Percentiles rank a stretch among this genome's conserved stretches.
Evolutionary conservation across 768 basidiomycete genomes (phyloP).

Genomic region (Dioszegia crocea): DNA sequence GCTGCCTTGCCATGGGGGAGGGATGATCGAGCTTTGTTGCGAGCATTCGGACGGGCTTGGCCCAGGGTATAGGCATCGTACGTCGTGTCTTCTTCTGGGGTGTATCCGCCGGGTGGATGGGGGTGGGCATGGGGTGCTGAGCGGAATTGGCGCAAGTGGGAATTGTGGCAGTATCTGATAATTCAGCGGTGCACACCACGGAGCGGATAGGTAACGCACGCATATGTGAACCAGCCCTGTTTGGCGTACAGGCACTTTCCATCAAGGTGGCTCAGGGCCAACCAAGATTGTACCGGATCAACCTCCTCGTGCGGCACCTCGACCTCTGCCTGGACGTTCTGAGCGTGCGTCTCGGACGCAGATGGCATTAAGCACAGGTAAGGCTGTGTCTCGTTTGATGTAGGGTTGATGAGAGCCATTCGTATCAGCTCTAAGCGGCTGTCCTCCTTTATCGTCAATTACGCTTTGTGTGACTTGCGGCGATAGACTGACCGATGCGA

Average conservation of each 20-base stretch:
- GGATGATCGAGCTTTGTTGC: conserved; percentile 24
- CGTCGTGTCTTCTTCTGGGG: conserved; percentile 79
- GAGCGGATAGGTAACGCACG: conserved; percentile 55
- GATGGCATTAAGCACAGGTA: conserved; percentile 46
- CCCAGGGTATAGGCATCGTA: conserved; percentile 50
- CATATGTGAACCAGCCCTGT: conserved; percentile 72
- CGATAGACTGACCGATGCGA: background rate
- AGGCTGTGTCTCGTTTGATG: conserved; percentile 12
- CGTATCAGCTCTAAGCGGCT: conserved; percentile 24
- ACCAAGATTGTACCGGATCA: conserved; percentile 37
- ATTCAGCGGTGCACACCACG: background rate
- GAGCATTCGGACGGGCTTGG: conserved; percentile 58
- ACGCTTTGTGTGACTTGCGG: too few relatives aligned
- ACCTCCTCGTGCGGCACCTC: conserved; percentile 12
- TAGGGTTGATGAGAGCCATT: conserved; percentile 24
- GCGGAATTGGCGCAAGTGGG: conserved; percentile 92
- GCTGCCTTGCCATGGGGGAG: conserved; percentile 60
- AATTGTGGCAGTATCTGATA: conserved; percentile 66
- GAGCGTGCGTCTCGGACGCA: conserved; percentile 16
- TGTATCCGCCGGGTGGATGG: conserved; percentile 62
- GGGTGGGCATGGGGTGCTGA: conserved; percentile 66
- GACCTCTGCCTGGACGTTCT: conserved; percentile 20
- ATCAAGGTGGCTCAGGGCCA: conserved; percentile 37
- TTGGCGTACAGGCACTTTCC: conserved; percentile 43
- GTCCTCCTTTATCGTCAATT: conserved; percentile 8